These are phyloP conservation scores for Raffaelea ambrosiae DNA, from an alignment of 2,329 filamentous ascomycete genomes.

Conservation along the genomic window DNA sequence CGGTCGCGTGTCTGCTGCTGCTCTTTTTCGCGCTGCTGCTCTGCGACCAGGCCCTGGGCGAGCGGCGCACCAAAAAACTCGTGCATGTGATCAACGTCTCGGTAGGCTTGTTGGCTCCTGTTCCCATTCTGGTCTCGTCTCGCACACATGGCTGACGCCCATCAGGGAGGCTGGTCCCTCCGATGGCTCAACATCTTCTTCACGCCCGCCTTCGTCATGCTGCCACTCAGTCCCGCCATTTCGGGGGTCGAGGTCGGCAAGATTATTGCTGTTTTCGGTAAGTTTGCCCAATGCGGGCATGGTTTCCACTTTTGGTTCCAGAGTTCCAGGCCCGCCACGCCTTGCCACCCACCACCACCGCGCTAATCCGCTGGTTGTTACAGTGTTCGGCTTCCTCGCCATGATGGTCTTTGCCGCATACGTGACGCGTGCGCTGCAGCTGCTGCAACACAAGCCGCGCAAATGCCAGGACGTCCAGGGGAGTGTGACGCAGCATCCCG, in stretches of 20 bases:
- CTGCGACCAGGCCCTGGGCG: slow-evolving; percentile 37
- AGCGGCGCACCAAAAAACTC: slow-evolving; percentile 36
- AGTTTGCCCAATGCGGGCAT: slow-evolving; percentile 12
- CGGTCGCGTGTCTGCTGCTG: slow-evolving; percentile 48
- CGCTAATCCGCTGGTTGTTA: no score
- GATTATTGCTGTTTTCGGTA: slow-evolving; percentile 51
- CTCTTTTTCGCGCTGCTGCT: slow-evolving; percentile 42
- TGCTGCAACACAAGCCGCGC: slow-evolving; percentile 42
- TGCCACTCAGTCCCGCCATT: slow-evolving; percentile 47
- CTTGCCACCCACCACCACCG: no score
- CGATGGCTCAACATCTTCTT: slow-evolving; percentile 53
- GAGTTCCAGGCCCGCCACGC: no score
- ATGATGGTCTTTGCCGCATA: slow-evolving; percentile 46
- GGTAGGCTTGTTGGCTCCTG: slow-evolving; percentile 22
- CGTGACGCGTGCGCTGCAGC: slow-evolving; percentile 43
- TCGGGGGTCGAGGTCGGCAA: slow-evolving; percentile 46
- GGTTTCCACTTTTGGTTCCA: not conserved
- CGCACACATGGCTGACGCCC: no score
- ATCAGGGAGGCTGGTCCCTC: slow-evolving; percentile 48
- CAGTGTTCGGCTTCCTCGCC: slow-evolving; percentile 43
- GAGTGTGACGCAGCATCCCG: not conserved
- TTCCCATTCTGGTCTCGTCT: not conserved
- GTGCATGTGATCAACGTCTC: slow-evolving; percentile 44
- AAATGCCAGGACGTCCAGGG: slow-evolving; percentile 40
- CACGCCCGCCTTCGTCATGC: slow-evolving; percentile 49